Percentiles rank a stretch among this genome's conserved stretches.
These are phyloP conservation scores for Carex kokanica DNA, from an alignment of 176 grass and related monocot species.

Conservation along the genomic window DNA sequence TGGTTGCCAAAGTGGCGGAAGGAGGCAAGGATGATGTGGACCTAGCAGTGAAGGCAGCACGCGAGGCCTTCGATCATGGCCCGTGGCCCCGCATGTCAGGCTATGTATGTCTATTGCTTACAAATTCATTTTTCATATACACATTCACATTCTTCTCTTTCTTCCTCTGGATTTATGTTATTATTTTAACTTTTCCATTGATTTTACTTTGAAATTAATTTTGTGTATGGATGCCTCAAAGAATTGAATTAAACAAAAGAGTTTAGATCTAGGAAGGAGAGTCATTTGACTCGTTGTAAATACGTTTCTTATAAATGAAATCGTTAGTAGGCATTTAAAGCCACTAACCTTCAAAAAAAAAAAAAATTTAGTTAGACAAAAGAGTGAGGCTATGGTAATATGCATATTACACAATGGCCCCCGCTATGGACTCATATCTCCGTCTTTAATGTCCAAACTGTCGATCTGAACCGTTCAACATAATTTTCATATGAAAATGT, in stretches of 20 bases:
- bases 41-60: constrained; percentile 41
- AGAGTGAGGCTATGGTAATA: too few relatives aligned
- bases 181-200: background rate
- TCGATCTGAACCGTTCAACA: too few relatives aligned
- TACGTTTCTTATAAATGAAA: too few relatives aligned
- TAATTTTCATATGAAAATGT: too few relatives aligned
- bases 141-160: background rate
- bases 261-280: too few relatives aligned
- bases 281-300: too few relatives aligned
- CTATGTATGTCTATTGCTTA: constrained; percentile 39
- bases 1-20: constrained; percentile 33
- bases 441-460: too few relatives aligned
- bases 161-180: background rate
- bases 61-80: constrained; percentile 46
- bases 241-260: background rate
- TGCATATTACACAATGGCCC: too few relatives aligned
- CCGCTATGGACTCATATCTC: too few relatives aligned
- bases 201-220: background rate
- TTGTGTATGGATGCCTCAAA: background rate
- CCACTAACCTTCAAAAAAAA: too few relatives aligned
- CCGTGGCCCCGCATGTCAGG: constrained; percentile 55
- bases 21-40: constrained; percentile 42
- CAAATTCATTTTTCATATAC: background rate
- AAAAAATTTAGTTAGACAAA: too few relatives aligned
- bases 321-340: too few relatives aligned